Conservation (phyloP, 1,284 basidiomycete species). For the Cystobasidiaceae sp. region DNA sequence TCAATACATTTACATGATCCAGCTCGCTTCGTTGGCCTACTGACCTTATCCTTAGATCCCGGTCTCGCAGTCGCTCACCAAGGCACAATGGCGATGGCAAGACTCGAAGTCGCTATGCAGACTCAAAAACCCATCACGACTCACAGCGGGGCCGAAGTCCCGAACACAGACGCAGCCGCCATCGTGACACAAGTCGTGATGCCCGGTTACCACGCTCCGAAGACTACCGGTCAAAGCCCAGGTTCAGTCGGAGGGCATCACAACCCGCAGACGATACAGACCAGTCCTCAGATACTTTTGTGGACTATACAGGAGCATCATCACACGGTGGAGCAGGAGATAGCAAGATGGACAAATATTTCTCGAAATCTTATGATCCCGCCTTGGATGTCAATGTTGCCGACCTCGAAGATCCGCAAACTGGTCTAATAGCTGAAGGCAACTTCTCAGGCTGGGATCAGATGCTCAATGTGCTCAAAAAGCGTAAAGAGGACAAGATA, state of each 20-base stretch:
- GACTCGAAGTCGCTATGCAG: too few relatives aligned
- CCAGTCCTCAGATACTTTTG: conserved; percentile 18
- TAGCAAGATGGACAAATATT: conserved; percentile 92
- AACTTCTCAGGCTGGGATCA: conserved; percentile 80
- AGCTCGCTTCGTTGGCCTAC: too few relatives aligned
- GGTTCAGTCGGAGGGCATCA: too few relatives aligned
- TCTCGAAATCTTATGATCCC: conserved; percentile 77
- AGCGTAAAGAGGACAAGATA: conserved; percentile 66
- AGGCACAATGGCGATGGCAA: too few relatives aligned
- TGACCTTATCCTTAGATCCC: too few relatives aligned
- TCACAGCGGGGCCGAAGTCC: too few relatives aligned
- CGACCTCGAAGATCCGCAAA: conserved; percentile 41
- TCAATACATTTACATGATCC: too few relatives aligned
- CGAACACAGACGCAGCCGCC: too few relatives aligned
- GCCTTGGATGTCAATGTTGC: conserved; percentile 73
- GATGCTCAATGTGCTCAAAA: conserved; percentile 73
- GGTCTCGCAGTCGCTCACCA: too few relatives aligned
- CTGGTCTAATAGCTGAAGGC: conserved; percentile 58
- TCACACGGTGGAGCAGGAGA: conserved; percentile 30
- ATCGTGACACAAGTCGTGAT: too few relatives aligned
- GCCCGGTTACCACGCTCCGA: too few relatives aligned
- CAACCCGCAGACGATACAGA: conserved; percentile 8
- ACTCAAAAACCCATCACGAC: too few relatives aligned
- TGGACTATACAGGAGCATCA: conserved; percentile 20
- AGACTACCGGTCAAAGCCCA: background rate